Evolutionary conservation across 345 rosid species (phyloP), one percentile per base, ranked within the genome.

Genomic region (Melastoma malabathricum): DNA sequence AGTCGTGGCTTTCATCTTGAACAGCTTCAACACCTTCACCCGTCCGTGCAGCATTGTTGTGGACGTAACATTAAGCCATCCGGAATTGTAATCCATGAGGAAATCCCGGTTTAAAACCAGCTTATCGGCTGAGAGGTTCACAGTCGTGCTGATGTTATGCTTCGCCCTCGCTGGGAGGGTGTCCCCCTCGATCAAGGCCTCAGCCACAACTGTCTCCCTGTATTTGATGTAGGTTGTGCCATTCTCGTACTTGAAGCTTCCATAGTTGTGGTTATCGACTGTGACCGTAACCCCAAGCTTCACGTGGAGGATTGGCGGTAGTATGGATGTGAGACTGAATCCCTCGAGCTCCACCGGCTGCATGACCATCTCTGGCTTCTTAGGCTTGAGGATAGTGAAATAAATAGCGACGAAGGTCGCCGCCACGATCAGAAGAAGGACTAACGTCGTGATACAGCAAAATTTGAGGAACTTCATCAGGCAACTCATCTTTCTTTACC

Each of bases 341-440:
- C 38, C 5, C 43, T 67, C 46, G 0, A 74, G 56, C 45, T 44
- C 54, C 3, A 52, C 64, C 0, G 77, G 47, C 9, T 63, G 65
- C n/a, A 54, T 3, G 44, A 25, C 47, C 46, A 74, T 38, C 23
- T 50, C 59, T 16, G 80, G 78, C 12, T 69, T 46, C 38, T 52
- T 66, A 5, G 77, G 75, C 56, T 74, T 74, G 9, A 74, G 62
- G 20, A 73, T 23, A 43, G 72, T 74, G 62, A 70, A 54, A 41
- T 18, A 52, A 17, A 74, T 44, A 50, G 52, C 25, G 13, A 44
- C 14, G 4, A 55, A 27, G 19, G 56, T 48, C 13, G 39, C 48
- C 1, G 29, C 23, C 25, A 58, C 0, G 3, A 19, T 5, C 45
- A 73, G 41, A 15, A 63, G 2, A n/a, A 67, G 29, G 48, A 67